Conservation (phyloP, 768 basidiomycete species). For the Naganishia vaughanmartiniae region DNA sequence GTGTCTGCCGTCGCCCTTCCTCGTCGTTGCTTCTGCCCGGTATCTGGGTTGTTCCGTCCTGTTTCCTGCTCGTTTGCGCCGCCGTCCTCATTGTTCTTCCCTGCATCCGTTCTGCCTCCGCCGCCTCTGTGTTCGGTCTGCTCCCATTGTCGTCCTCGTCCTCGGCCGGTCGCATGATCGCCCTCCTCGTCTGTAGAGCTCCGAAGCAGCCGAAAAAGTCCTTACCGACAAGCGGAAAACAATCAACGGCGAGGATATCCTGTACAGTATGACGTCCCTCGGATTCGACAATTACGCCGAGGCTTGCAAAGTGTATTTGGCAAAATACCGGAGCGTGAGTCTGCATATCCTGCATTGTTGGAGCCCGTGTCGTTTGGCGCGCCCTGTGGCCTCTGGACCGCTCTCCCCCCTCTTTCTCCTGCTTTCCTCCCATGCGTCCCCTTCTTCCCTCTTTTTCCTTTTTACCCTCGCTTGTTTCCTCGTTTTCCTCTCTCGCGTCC, state of each 20-base stretch:
- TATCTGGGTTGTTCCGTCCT: too few species aligned
- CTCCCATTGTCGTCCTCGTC: background rate
- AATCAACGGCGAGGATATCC: conserved; percentile 93
- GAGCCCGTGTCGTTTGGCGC: too few species aligned
- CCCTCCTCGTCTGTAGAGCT: conserved; percentile 63
- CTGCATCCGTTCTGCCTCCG: too few species aligned
- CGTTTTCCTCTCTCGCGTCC: too few species aligned
- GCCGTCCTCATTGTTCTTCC: too few species aligned
- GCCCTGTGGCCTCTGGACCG: too few species aligned
- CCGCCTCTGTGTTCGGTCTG: background rate
- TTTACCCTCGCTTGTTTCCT: background rate
- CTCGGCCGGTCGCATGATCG: background rate
- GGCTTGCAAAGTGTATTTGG: conserved; percentile 84
- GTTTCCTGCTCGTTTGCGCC: background rate
- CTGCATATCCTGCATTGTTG: too few species aligned
- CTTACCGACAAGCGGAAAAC: conserved; percentile 95
- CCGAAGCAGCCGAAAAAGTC: conserved; percentile 92
- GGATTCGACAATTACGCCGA: conserved; percentile 95
- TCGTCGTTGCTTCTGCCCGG: too few species aligned
- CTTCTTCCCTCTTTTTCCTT: background rate
- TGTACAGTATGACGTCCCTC: conserved; percentile 86
- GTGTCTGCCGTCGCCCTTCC: too few species aligned
- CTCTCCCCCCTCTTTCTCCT: too few species aligned
- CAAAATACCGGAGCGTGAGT: conserved; percentile 77
- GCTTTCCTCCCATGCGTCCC: too few species aligned